Base-by-base conservation (phyloP, 2,329 filamentous ascomycete genomes). In the Fusarium veterinarium region DNA sequence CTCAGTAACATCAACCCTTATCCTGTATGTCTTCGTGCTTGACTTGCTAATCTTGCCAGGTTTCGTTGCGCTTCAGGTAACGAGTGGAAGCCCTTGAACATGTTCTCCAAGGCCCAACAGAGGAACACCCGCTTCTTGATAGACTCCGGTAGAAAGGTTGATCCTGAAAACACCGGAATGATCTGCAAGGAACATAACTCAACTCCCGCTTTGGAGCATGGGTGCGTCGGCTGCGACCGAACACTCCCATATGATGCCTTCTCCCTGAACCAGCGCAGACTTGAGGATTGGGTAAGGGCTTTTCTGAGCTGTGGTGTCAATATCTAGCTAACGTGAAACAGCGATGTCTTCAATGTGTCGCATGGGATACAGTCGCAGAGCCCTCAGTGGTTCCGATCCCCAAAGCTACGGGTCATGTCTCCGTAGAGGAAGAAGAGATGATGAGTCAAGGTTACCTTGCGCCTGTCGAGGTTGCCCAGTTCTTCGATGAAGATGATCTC, bases 281-380 rank as follows among this genome's bases (percentile, higher is more conserved):
- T 66, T 8, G 80, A 77, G 3, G 75, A 79, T 7, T 72, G 73
- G 25, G 83, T 83, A 61, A 74, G 81, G 72, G 10, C 4, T 13
- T 53, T 12, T 25, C n/a, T 19, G 17, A 41, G 10, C 9, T 40
- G 17, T 19, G n/a, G 25, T 20, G 23, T 6, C 9, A 28, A 5
- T 1, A 17, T 28, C 5, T 20, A 30, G 14, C 65, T 77, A 30
- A 78, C 58, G 6, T 25, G 6, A 3, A 7, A 28, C 19, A 84
- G 83, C 72, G 72, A 40, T 84, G 83, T 67, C 75, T 66, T 44
- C 69, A 74, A 60, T 84, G 83, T 58, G 76, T 73, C 14, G 81
- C 79, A 7, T 84, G 82, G 82, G 75, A 67, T 19, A 13, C 62
- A 0, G 79, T 81, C 2, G 81, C 83, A 42, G 83, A 84, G 38